phyloP scores from a whole-genome alignment of 805 yeast genomes.

The Wickerhamomyces xylosicus region DNA sequence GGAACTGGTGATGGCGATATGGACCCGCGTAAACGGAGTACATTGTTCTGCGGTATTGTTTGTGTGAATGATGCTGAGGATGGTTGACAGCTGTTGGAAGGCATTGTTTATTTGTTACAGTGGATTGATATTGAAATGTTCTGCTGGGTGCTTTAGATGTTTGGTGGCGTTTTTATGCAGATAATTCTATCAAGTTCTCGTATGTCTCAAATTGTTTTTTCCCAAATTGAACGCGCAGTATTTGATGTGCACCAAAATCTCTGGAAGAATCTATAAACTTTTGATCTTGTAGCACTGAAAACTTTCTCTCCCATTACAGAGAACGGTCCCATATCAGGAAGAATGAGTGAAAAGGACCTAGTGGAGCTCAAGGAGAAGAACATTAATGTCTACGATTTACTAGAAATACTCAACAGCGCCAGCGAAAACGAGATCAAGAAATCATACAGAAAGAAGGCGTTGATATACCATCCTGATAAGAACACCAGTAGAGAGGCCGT shows the following conservation, averaged over 20 bases:
- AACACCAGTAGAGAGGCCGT: conserved; percentile 79
- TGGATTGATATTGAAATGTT: no score
- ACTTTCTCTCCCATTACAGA: background rate
- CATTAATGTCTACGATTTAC: conserved; percentile 40
- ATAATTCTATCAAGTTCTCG: no score
- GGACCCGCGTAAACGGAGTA: background rate
- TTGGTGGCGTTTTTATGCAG: no score
- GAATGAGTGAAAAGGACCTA: conserved; percentile 9
- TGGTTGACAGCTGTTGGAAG: background rate
- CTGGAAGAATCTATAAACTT: no score
- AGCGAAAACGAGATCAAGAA: conserved; percentile 57
- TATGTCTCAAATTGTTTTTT: no score
- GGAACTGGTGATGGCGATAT: background rate
- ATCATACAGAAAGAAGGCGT: conserved; percentile 72
- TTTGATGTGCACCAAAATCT: no score
- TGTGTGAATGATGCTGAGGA: background rate
- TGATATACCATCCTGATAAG: conserved; percentile 77
- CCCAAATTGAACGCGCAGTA: no score
- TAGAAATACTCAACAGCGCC: conserved; percentile 56
- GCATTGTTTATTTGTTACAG: background rate
- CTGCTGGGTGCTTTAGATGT: no score
- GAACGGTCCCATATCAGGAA: no score
- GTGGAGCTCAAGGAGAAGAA: conserved; percentile 9
- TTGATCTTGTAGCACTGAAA: no score
- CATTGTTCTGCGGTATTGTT: background rate